Base-by-base conservation (phyloP, 495 filamentous ascomycete genomes). In the Sporormia fimetaria region DNA sequence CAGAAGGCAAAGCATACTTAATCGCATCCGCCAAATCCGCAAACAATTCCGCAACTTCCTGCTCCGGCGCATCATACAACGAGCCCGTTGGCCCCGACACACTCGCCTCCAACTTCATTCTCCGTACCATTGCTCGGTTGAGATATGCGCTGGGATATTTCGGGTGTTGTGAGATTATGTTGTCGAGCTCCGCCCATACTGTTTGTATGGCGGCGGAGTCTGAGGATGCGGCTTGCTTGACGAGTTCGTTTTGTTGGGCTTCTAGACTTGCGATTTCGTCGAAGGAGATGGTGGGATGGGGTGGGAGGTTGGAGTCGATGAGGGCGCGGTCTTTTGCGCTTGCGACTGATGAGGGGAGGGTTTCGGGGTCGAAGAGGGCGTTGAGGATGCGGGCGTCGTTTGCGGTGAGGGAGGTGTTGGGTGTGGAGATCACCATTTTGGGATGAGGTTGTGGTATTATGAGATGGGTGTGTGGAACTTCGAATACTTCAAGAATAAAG, bases 341-440 rank as follows among this genome's bases (percentile, higher is more conserved):
- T 8, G 44, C 30, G 21, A 42, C 24, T 11, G 49, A 40, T 2
- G 62, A 35, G 1, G 80, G 74, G 15, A 78, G 72, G 21, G 75
- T 69, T 55, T 87, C 84, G 9, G 81, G 78, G 47, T 90, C 82
- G 53, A 81, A 85, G 58, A 93, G 78, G 37, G 81, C 79, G 50
- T 77, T 66, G 28, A 90, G 74, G 44, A 88, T 74, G 23, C 74
- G 68, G 44, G 75, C 59, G 60, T 92, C 85, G 53, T 80, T 80
- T 18, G 60, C 59, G 39, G 77, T 79, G 20, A 93, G 74, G 32
- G 23, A 66, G 56, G 57, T 67, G 40, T 53, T 55, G 16, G 57
- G 48, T 25, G 65, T 49, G 16, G 65, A 3, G 6, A 25, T 27
- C 0, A 33, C 38, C 45, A 48, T 48, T 14, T 21, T 42, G 9